A percentile compares a stretch with the other conserved stretches of the same genome.
Evolutionary conservation across 305 asterid species (phyloP).

Genomic region (Ilex paraguariensis): DNA sequence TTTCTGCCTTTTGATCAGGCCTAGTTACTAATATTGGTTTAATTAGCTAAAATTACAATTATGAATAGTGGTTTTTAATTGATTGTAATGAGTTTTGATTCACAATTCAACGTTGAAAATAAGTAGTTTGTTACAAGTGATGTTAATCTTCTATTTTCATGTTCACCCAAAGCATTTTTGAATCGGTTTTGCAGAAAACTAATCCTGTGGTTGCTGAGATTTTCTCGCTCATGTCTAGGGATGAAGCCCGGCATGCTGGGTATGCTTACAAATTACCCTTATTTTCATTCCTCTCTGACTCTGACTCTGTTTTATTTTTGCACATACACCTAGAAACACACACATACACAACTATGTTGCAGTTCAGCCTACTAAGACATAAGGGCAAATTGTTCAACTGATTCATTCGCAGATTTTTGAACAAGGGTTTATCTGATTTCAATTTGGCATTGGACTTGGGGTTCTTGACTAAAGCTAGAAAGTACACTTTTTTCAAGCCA

Average conservation of each 20-base stretch:
- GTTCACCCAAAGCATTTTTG: background rate
- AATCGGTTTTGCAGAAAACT: slow-evolving; percentile 63
- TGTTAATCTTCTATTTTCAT: background rate
- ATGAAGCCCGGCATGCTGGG: slow-evolving; percentile 98
- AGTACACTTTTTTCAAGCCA: slow-evolving; percentile 97
- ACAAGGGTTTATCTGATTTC: slow-evolving; percentile 58
- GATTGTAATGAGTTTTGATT: too few species aligned
- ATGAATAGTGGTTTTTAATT: too few species aligned
- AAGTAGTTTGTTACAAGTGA: too few species aligned
- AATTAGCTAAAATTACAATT: too few species aligned
- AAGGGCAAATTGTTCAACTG: too few species aligned
- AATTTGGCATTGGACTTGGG: slow-evolving; percentile 97
- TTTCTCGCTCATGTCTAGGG: slow-evolving; percentile 95
- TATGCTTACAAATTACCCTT: slow-evolving; percentile 16
- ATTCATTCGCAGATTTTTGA: slow-evolving; percentile 33
- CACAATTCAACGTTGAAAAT: too few species aligned
- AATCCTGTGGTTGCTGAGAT: slow-evolving; percentile 95
- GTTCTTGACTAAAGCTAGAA: slow-evolving; percentile 92
- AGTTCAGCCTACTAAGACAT: too few species aligned
- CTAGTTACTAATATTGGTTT: too few species aligned
- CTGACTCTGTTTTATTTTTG: background rate
- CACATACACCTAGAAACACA: background rate
- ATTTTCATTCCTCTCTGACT: background rate
- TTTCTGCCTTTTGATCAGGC: too few species aligned
- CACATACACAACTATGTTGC: background rate